Base-by-base conservation (phyloP, 2,329 filamentous ascomycete genomes). In the Xenosphaeropsis pyriputrescens region DNA sequence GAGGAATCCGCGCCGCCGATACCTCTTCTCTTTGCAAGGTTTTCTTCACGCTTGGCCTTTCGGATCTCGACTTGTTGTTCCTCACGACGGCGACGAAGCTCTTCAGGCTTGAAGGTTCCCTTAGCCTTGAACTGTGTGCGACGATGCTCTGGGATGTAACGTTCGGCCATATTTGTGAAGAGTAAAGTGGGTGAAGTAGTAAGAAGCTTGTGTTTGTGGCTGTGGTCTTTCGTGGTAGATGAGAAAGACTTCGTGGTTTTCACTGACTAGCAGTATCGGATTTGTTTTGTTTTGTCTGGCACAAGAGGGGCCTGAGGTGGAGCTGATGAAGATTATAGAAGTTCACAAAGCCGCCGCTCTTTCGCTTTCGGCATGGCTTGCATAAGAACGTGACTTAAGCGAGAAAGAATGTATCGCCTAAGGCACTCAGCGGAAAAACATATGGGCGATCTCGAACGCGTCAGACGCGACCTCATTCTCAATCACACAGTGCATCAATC, bases 91-190 rank as follows among this genome's bases (percentile, higher is more conserved):
- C 91, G 88, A 60, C 91, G 85, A 49, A 98, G 80, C 70, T 98
- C 91, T 62, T 98, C 91, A 54, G 89, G 89, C 77, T 95, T 95
- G 74, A 98, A 96, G 56, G 85, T 85, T 65, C 85, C 89, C 75
- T 95, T 95, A 39, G 91, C 91, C 81, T 98, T 98, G 79, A 94
- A 98, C 69, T 94, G 88, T 49, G 85, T 95, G 59, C 91, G 88
- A 63, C 91, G 86, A 72, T 98, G 91, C 70, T 98, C 91, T 62
- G 91, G 91, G 57, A 98, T 98, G 70, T 95, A 98, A 57, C 91
- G 85, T 63, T 98, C 91, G 63, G 91, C 83, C 91, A 98, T 98
- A 38, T 32, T 52, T 54, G 49, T 42, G 22, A 9, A 26, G 4
- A 26, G 22, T 26, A 9, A 26, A 6, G 22, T 26, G 12, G 4